Base-by-base conservation (phyloP, 2,329 filamentous ascomycete species). In the Fusarium circinatum region DNA sequence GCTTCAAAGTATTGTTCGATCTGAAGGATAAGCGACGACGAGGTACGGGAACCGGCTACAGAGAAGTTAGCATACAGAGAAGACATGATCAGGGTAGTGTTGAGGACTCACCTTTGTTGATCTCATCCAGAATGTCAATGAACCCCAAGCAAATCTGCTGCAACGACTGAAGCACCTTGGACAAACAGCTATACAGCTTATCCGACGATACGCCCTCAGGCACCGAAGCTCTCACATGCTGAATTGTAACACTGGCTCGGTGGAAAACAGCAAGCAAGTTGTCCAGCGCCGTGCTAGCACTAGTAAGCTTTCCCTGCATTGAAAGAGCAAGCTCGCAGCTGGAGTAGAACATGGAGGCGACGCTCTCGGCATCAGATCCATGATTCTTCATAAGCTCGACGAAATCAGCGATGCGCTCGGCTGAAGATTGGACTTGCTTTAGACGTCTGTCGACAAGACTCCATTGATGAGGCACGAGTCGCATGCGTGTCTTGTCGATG, bases 31-130 rank as follows among this genome's bases (percentile, higher is more conserved):
- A 56, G 26, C 4, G 52, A 56, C 11, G 52, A 42, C 4, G 52
- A 32, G 9, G 38, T 56, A 6, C 22, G 38, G 17, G 52, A 56
- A 6, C 52, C 52, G 15, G 52, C 52, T 56, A 13, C 2, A 12
- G 1, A 44, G 22, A 11, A 3, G 8, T 56, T 56, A 56, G 52
- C 4, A 30, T 8, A 20, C 15, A 1, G 3, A 14, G 5, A 5
- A 5, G 5, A 6, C 18, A 39, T 18, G 6, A 15, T 3, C 1
- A 14, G 5, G 2, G 3, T 24, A 30, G 4, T 8, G 1, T 5
- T 14, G 2, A 11, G 11, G 26, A 24, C 38, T 32, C 0, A 44
- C 52, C 38, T 42, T 56, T 56, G 12, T 56, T 56, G 20, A 56
- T 44, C 15, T 56, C 52, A 32, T 56, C 52, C 17, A 56, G 2